phyloP scores from a whole-genome alignment of 139 green algal species.

The Trebouxia sp. region DNA sequence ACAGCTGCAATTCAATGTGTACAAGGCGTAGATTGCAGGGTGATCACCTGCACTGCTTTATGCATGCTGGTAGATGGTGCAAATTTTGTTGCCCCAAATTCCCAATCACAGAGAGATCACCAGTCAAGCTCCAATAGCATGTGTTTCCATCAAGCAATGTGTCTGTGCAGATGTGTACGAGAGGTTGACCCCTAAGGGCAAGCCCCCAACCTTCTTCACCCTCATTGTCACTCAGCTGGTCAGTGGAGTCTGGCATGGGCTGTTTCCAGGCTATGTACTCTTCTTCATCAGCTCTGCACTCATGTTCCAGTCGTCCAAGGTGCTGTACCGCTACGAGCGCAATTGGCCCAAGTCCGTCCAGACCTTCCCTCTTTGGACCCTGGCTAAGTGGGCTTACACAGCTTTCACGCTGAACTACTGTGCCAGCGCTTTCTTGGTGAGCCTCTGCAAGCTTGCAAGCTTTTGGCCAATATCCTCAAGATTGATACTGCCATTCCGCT shows the following conservation, averaged over 20 bases:
- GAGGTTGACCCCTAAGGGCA: conserved; percentile 59
- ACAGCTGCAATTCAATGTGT: too few relatives aligned
- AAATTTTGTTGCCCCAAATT: too few relatives aligned
- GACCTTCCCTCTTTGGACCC: conserved; percentile 31
- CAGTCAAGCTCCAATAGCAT: too few relatives aligned
- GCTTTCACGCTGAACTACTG: conserved; percentile 52
- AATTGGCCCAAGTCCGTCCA: conserved; percentile 20
- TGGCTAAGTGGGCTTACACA: conserved; percentile 45
- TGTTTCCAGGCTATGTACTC: conserved; percentile 60
- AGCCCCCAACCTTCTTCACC: conserved; percentile 61
- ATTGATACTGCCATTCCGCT: neutral
- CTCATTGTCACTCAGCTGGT: conserved; percentile 81
- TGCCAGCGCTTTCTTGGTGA: conserved; percentile 51
- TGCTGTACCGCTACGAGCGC: conserved; percentile 49
- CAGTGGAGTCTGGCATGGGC: conserved; percentile 81
- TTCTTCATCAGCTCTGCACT: conserved; percentile 53
- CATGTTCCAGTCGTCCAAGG: conserved; percentile 46
- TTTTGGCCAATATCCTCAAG: neutral
- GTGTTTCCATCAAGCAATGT: too few relatives aligned
- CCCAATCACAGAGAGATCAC: too few relatives aligned
- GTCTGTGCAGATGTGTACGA: conserved; percentile 89
- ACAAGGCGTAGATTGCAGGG: too few relatives aligned
- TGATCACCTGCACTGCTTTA: neutral
- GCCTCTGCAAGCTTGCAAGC: neutral
- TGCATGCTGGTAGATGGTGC: neutral